A percentile compares a stretch with the other conserved stretches of the same genome.
Conservation (phyloP, 176 grass and related monocot genomes). For the Zea luxurians region DNA sequence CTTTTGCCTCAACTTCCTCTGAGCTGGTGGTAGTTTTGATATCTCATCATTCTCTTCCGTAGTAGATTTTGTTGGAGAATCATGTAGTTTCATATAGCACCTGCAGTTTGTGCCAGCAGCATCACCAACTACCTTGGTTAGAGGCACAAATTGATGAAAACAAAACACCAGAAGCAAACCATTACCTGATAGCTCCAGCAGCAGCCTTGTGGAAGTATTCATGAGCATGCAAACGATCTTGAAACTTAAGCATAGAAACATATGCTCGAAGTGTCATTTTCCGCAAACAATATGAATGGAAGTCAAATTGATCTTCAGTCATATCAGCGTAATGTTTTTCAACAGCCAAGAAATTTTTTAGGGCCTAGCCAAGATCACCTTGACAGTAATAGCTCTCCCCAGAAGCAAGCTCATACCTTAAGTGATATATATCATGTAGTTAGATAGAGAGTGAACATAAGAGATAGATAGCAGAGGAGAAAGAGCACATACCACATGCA, state of each 20-base stretch:
- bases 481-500: too few species aligned
- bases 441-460: too few species aligned
- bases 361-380: constrained; percentile 88
- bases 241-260: constrained; percentile 97
- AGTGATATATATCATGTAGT: too few species aligned
- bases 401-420: constrained; percentile 31
- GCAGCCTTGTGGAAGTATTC: constrained; percentile 99
- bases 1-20: constrained; percentile 95
- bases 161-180: constrained; percentile 29
- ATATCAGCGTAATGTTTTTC: constrained; percentile 73
- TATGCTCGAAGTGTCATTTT: constrained; percentile 98
- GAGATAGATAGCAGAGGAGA: too few species aligned
- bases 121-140: constrained; percentile 33
- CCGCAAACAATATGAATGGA: constrained; percentile 95
- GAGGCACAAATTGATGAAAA: constrained; percentile 28
- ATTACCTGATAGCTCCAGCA: constrained; percentile 83
- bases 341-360: constrained; percentile 95
- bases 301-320: constrained; percentile 60
- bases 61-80: constrained; percentile 79
- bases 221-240: constrained; percentile 93
- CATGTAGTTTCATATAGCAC: constrained; percentile 96
- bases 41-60: constrained; percentile 81
- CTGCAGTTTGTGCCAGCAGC: constrained; percentile 38
- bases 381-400: constrained; percentile 93
- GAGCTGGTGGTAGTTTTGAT: constrained; percentile 84